Conservation (phyloP, 2,329 filamentous ascomycete species). For the Fusarium falciforme region DNA sequence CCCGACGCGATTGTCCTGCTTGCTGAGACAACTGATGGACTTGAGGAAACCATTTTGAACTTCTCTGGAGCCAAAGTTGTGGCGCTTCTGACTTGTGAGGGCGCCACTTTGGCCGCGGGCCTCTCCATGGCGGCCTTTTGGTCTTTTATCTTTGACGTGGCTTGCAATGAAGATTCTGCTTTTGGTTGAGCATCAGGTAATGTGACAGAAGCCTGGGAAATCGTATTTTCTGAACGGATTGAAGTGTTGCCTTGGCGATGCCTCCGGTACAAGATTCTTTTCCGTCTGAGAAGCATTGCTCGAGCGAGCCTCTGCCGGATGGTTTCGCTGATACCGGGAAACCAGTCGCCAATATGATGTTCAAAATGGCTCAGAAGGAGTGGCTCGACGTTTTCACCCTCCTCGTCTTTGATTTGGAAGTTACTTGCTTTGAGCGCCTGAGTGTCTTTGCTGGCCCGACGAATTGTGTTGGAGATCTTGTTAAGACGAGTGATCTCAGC, state of each 20-base stretch:
- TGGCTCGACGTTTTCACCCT: constrained; percentile 15
- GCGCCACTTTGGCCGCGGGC: not conserved
- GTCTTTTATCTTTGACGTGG: not conserved
- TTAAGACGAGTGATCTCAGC: constrained; percentile 5
- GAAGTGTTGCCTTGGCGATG: not conserved
- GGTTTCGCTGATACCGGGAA: constrained; percentile 3
- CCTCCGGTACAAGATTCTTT: constrained; percentile 19
- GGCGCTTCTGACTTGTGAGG: not conserved
- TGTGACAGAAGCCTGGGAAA: not conserved
- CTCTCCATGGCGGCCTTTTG: not conserved
- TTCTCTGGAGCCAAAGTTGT: constrained; percentile 6
- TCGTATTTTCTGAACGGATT: not conserved
- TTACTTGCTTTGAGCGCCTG: constrained; percentile 13
- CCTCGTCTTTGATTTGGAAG: constrained; percentile 18
- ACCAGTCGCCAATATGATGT: constrained; percentile 12
- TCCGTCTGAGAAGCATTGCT: constrained; percentile 25
- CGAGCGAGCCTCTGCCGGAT: constrained; percentile 15
- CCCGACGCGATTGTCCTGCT: constrained; percentile 1
- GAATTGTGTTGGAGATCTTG: constrained; percentile 22
- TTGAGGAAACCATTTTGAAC: not conserved
- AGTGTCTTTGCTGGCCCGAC: constrained; percentile 17
- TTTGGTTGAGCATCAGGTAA: not conserved
- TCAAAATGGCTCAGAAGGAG: not conserved
- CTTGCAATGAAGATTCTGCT: not conserved
- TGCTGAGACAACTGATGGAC: constrained; percentile 7